phyloP scores from a whole-genome alignment of 2,329 filamentous ascomycete genomes.

The Lachnellula occidentalis region DNA sequence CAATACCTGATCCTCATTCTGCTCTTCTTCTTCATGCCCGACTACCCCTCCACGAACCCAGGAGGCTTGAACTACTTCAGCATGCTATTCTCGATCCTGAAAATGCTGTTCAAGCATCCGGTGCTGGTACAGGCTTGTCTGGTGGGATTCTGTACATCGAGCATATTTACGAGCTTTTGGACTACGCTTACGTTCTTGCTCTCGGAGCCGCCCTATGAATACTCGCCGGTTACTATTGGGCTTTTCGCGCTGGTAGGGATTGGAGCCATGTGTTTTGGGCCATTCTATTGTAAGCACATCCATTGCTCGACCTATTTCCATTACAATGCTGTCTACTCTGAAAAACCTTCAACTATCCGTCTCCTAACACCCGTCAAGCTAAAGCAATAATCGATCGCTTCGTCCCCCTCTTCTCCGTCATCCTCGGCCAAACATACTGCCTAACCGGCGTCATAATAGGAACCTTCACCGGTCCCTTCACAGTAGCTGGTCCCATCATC shows the following conservation, averaged over 20 bases:
- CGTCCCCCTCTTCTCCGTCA: constrained; percentile 60
- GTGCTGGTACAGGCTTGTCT: constrained; percentile 65
- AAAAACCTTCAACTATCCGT: too few species aligned
- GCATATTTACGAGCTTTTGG: constrained; percentile 64
- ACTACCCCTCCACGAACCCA: constrained; percentile 72
- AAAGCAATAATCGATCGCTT: constrained; percentile 65
- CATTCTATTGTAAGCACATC: constrained; percentile 48
- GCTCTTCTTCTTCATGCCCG: constrained; percentile 71
- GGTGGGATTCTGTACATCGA: constrained; percentile 56
- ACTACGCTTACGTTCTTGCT: constrained; percentile 77
- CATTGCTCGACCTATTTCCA: too few species aligned
- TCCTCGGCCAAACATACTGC: constrained; percentile 55
- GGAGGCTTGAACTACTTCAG: constrained; percentile 57
- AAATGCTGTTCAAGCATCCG: constrained; percentile 60
- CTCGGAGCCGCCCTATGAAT: constrained; percentile 62
- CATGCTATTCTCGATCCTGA: constrained; percentile 59
- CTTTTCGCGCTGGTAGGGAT: constrained; percentile 76
- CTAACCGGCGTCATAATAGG: constrained; percentile 60
- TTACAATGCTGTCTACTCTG: background rate
- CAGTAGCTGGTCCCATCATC: constrained; percentile 65
- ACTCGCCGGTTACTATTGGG: constrained; percentile 62
- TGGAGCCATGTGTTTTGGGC: constrained; percentile 59
- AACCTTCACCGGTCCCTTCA: constrained; percentile 60
- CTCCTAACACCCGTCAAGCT: constrained; percentile 24
- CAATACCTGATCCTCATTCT: constrained; percentile 62